Percentiles rank a stretch among this genome's conserved stretches.
These are phyloP conservation scores for Trichopus zeylanicus DNA, from an alignment of 116 monocot genomes.

Conservation along the genomic window DNA sequence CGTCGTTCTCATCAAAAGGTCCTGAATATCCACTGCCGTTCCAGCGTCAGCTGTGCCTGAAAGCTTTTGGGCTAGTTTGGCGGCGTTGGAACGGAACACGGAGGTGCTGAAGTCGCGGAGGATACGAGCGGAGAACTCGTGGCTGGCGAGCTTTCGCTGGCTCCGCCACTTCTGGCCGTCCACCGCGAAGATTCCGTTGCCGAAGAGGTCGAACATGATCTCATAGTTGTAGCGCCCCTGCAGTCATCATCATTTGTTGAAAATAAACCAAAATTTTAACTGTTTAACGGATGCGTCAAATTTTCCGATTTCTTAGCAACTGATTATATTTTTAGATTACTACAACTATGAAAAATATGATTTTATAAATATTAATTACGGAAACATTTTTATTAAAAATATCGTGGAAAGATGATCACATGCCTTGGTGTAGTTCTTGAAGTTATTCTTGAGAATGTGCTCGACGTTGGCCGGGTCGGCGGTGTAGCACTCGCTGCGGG, in stretches of 20 bases:
- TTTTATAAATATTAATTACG: neutral
- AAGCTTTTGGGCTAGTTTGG: slow-evolving; percentile 7
- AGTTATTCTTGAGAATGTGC: slow-evolving; percentile 53
- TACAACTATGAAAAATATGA: too few relatives aligned
- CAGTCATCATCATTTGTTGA: neutral
- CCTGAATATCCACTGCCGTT: slow-evolving; percentile 12
- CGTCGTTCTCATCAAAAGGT: slow-evolving; percentile 35
- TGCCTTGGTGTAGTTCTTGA: slow-evolving; percentile 65
- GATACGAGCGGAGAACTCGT: slow-evolving; percentile 18
- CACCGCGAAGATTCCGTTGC: slow-evolving; percentile 31
- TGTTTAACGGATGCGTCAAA: too few relatives aligned
- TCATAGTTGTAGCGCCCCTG: slow-evolving; percentile 19
- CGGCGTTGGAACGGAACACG: slow-evolving; percentile 18
- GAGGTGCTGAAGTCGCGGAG: slow-evolving; percentile 15
- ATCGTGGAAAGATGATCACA: neutral
- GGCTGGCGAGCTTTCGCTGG: slow-evolving; percentile 33
- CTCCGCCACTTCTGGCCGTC: slow-evolving; percentile 37
- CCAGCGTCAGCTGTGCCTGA: slow-evolving; percentile 5
- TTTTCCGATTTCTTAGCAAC: too few relatives aligned
- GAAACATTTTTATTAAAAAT: neutral
- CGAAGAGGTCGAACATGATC: slow-evolving; percentile 16
- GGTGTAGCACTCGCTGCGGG: slow-evolving; percentile 29
- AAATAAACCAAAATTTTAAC: neutral
- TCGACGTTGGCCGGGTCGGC: slow-evolving; percentile 47
- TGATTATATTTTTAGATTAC: too few relatives aligned